Conservation (phyloP, 352 stramenopile genomes). For the Phytophthora fragariaefolia region DNA sequence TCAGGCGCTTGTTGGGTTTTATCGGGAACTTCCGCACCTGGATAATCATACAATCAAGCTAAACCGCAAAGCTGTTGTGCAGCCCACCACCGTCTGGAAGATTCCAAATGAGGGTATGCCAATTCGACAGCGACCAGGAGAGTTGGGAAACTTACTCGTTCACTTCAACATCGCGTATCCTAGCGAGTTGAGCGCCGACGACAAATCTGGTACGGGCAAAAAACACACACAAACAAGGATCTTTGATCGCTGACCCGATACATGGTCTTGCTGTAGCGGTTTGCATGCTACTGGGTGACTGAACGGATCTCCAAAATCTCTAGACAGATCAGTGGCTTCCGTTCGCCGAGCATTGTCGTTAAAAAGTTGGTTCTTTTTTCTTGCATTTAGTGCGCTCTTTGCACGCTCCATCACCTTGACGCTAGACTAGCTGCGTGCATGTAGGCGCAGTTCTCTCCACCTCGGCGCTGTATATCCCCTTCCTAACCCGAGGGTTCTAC, state of each 20-base stretch:
- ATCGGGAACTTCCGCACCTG: conserved; percentile 85
- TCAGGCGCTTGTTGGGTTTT: conserved; percentile 91
- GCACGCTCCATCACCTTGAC: conserved; percentile 21
- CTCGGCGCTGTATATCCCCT: conserved; percentile 16
- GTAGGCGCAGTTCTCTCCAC: conserved; percentile 21
- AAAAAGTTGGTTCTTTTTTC: conserved; percentile 42
- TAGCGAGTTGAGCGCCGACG: conserved; percentile 36
- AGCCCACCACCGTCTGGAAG: conserved; percentile 84
- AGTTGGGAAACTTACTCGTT: conserved; percentile 86
- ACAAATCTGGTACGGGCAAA: conserved; percentile 22
- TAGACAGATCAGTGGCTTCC: conserved; percentile 11
- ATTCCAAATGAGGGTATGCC: conserved; percentile 94
- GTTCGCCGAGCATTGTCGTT: conserved; percentile 25
- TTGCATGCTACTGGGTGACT: conserved; percentile 17
- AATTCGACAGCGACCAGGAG: conserved; percentile 62
- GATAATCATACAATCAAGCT: conserved; percentile 88
- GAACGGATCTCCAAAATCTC: conserved; percentile 5
- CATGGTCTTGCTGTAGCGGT: conserved; percentile 19
- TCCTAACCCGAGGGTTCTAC: conserved; percentile 26
- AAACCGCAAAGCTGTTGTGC: conserved; percentile 74
- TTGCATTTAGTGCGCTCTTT: conserved; percentile 36
- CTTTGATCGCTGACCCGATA: not conserved
- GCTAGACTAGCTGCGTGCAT: conserved; percentile 19
- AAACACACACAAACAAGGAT: not conserved
- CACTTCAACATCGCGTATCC: conserved; percentile 95